A percentile compares a stretch with the other conserved stretches of the same genome.
phyloP scores from a whole-genome alignment of 202 grass and related monocot genomes.

The Setaria italica region DNA sequence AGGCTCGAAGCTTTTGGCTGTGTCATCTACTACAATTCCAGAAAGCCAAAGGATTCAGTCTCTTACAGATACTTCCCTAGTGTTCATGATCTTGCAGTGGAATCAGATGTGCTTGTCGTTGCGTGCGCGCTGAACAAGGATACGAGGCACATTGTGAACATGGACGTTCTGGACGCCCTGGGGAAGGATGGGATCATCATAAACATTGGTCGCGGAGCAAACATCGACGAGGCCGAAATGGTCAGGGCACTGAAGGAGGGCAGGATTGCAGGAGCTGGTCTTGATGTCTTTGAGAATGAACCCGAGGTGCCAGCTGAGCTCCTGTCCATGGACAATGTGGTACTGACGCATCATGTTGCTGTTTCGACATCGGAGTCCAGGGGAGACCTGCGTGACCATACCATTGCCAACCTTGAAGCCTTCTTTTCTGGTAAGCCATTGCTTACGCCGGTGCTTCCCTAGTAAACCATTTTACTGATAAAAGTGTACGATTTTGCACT shows the following conservation, averaged over 20 bases:
- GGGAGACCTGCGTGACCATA: constrained; percentile 32
- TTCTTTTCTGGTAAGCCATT: constrained; percentile 58
- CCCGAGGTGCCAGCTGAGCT: constrained; percentile 50
- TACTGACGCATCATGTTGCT: constrained; percentile 45
- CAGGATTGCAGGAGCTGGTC: constrained; percentile 53
- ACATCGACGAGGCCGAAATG: constrained; percentile 57
- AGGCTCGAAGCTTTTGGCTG: constrained; percentile 62
- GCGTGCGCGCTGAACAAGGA: constrained; percentile 59
- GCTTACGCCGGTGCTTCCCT: constrained; percentile 39
- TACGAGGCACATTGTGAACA: constrained; percentile 57
- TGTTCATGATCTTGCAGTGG: constrained; percentile 49
- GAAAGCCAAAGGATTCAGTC: constrained; percentile 41
- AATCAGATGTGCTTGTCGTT: constrained; percentile 60
- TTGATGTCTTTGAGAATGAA: constrained; percentile 71
- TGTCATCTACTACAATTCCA: constrained; percentile 55
- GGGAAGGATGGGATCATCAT: constrained; percentile 62
- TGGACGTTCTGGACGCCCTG: constrained; percentile 60
- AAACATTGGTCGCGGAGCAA: constrained; percentile 59
- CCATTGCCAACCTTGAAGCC: constrained; percentile 61
- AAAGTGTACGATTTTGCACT: too few relatives aligned
- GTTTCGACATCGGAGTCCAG: constrained; percentile 42
- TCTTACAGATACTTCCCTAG: constrained; percentile 50
- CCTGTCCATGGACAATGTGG: constrained; percentile 67
- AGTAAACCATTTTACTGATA: too few relatives aligned
- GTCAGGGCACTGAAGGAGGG: constrained; percentile 50